Evolutionary conservation across 441 rosid genomes (phyloP).

Genomic region (Sinapis alba): DNA sequence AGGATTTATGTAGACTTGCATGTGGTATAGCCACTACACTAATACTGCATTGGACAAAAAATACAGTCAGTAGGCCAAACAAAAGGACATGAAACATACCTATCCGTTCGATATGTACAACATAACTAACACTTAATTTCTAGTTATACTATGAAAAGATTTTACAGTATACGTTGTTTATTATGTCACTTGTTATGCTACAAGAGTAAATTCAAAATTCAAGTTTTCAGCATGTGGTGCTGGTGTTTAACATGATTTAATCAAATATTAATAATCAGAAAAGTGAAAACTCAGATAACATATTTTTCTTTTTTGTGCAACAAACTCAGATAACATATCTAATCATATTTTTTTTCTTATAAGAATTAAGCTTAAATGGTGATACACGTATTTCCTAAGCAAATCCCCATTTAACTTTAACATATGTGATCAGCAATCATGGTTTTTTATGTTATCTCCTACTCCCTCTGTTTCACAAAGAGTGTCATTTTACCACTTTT

Average conservation of each 20-base stretch:
- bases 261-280: not conserved
- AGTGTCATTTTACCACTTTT: too few relatives aligned
- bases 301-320: too few relatives aligned
- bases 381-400: not conserved
- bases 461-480: too few relatives aligned
- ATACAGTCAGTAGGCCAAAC: not conserved
- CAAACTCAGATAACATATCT: not conserved
- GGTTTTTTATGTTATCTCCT: not conserved
- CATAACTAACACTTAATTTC: not conserved
- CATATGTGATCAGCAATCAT: not conserved
- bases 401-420: not conserved
- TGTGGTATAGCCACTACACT: slow-evolving; percentile 19
- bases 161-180: too few relatives aligned
- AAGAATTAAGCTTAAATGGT: not conserved
- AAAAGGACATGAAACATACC: slow-evolving; percentile 4
- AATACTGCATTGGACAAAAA: slow-evolving; percentile 11
- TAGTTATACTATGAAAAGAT: not conserved
- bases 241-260: not conserved
- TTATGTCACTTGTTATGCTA: not conserved
- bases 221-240: not conserved
- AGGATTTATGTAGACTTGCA: slow-evolving; percentile 20
- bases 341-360: not conserved
- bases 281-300: not conserved
- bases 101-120: not conserved
- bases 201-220: not conserved